Conservation (phyloP, 352 stramenopile genomes). For the Globisporangium radiosum region DNA sequence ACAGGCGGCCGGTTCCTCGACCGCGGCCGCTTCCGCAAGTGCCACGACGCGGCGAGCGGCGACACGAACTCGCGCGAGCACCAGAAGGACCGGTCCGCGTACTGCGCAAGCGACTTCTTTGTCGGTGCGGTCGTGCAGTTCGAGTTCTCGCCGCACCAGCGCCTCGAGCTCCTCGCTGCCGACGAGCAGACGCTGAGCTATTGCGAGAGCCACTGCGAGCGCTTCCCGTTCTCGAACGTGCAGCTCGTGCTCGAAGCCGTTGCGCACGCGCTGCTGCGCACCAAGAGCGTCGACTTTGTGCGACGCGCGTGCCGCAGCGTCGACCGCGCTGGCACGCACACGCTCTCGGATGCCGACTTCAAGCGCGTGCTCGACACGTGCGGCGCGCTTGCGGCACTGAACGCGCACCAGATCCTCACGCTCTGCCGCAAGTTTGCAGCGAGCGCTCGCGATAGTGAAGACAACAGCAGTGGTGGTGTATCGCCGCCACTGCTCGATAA, state of each 20-base stretch:
- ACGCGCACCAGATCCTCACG: slow-evolving; percentile 63
- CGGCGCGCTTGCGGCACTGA: slow-evolving; percentile 22
- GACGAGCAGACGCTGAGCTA: slow-evolving; percentile 71
- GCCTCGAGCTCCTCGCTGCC: slow-evolving; percentile 64
- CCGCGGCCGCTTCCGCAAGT: slow-evolving; percentile 60
- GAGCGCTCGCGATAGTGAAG: background rate
- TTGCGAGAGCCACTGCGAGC: slow-evolving; percentile 64
- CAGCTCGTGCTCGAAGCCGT: slow-evolving; percentile 24
- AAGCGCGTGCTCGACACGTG: slow-evolving; percentile 20
- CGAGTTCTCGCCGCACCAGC: slow-evolving; percentile 62
- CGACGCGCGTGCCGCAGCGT: slow-evolving; percentile 33
- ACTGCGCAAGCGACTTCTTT: slow-evolving; percentile 54
- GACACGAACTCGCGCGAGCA: slow-evolving; percentile 23
- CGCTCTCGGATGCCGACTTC: slow-evolving; percentile 20
- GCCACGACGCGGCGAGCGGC: slow-evolving; percentile 10
- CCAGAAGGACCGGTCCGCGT: slow-evolving; percentile 30
- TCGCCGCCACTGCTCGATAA: background rate
- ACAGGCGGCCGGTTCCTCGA: slow-evolving; percentile 67
- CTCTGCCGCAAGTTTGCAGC: slow-evolving; percentile 35
- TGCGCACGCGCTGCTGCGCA: slow-evolving; percentile 16
- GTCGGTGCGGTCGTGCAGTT: slow-evolving; percentile 65
- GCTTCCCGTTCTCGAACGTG: slow-evolving; percentile 57
- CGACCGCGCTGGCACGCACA: slow-evolving; percentile 14
- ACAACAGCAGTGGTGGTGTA: background rate
- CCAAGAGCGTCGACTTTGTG: slow-evolving; percentile 15